phyloP scores from a whole-genome alignment of 2,329 filamentous ascomycete species.

The Exophiala phaeomuriformis region DNA sequence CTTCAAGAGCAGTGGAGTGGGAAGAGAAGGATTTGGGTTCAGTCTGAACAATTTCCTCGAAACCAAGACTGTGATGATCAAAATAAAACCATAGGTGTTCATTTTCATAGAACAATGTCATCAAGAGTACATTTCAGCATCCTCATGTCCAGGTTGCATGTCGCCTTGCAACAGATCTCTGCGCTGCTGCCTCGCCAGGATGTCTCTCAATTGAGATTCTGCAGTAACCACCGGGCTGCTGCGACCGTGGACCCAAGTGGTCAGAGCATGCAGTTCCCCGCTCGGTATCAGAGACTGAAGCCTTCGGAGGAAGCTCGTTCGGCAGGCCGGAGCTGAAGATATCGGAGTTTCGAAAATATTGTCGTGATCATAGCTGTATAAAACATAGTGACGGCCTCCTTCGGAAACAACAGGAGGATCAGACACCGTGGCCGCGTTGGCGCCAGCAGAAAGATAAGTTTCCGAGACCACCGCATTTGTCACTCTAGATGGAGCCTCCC shows the following conservation, averaged over 20 bases:
- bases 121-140: constrained; percentile 12
- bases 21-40: constrained; percentile 65
- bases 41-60: constrained; percentile 56
- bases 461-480: constrained; percentile 25
- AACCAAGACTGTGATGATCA: constrained; percentile 48
- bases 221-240: constrained; percentile 11
- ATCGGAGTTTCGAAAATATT: constrained; percentile 18
- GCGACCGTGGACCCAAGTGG: constrained; percentile 12
- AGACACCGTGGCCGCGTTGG: constrained; percentile 19
- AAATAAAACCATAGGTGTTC: constrained; percentile 15
- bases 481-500: constrained; percentile 6
- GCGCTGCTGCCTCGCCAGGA: constrained; percentile 15
- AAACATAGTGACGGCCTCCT: constrained; percentile 19
- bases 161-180: neutral
- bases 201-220: constrained; percentile 21
- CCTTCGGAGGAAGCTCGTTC: constrained; percentile 9
- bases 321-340: neutral
- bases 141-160: neutral
- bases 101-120: neutral
- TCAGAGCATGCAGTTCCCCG: constrained; percentile 10
- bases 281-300: constrained; percentile 12
- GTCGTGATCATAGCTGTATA: constrained; percentile 24
- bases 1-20: constrained; percentile 71
- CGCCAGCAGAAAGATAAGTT: constrained; percentile 23
- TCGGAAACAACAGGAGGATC: constrained; percentile 22